Conservation (phyloP, 1,284 basidiomycete genomes). For the Puccinia hordei region DNA sequence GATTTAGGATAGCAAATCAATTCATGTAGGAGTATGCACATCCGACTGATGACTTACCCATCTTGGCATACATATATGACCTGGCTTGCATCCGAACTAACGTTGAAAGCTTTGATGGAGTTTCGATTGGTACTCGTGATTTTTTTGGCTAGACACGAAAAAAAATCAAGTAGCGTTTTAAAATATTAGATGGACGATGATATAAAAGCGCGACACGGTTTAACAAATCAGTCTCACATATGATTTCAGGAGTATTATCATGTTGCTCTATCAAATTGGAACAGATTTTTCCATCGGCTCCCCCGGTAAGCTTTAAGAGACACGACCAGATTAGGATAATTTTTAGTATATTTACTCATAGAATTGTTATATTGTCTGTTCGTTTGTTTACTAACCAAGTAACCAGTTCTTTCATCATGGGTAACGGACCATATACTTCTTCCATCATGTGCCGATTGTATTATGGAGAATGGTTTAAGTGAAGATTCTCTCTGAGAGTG, state of each 20-base stretch:
- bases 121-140: constrained; percentile 2
- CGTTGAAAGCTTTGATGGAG: constrained; percentile 25
- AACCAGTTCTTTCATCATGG: constrained; percentile 12
- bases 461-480: background rate
- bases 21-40: background rate
- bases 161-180: background rate
- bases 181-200: background rate
- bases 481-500: background rate
- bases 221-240: background rate
- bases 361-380: background rate
- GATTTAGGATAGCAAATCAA: background rate
- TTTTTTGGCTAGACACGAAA: background rate
- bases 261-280: background rate
- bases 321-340: too few relatives aligned
- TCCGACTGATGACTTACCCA: constrained; percentile 8
- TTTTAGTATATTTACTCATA: background rate
- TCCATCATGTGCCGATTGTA: constrained; percentile 2
- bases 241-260: constrained; percentile 4
- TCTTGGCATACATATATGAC: constrained; percentile 6
- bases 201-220: background rate
- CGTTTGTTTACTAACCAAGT: background rate
- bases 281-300: constrained; percentile 22
- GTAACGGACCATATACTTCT: constrained; percentile 17
- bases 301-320: constrained; percentile 5
- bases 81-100: constrained; percentile 5